Evolutionary conservation across 2,329 filamentous ascomycete genomes (phyloP), one percentile per base, ranked within the genome.

Genomic region (Scedosporium boydii): DNA sequence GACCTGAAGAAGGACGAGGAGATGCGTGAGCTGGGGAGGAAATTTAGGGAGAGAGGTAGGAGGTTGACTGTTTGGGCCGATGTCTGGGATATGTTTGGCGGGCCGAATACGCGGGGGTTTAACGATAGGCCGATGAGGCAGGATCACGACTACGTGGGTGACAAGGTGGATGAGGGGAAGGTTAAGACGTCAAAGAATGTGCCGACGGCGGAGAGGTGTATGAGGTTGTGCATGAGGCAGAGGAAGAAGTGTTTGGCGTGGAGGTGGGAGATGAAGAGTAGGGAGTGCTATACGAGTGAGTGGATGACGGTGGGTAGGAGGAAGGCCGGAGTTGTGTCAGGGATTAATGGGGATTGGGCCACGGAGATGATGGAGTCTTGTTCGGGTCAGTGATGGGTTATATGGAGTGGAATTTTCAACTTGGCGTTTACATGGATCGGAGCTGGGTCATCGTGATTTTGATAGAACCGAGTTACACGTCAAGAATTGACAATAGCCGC

Each of bases 61-160:
- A 68, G 72, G 51, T 77, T 80, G 0, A 73, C 83, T 6, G 72
- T 78, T 60, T 83, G 81, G 82, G 72, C 76, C 42, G 75, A 82
- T 53, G 66, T 85, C 26, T 82, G 80, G 75, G 70, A 75, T 56
- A 72, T 82, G 14, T 83, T 82, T 66, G 76, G 75, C 14, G 72
- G 72, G 44, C 72, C n/a, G 41, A 41, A 48, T 6, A 16, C 48
- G 21, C 12, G 27, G 34, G 27, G 27, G 7, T 75, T 80, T 62
- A 69, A 72, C 60, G 66, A 68, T 56, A 67, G 72, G 58, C 74
- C 75, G 21, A 71, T 77, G 62, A 70, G 74, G 61, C 60, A 68
- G 26, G 73, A 75, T 46, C 73, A 74, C 64, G 81, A 85, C 66
- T 78, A 80, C 66, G 81, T 84, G 16, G 82, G 81, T n/a, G 34